Conservation (phyloP, 768 basidiomycete genomes). For the Collybia sp. region DNA sequence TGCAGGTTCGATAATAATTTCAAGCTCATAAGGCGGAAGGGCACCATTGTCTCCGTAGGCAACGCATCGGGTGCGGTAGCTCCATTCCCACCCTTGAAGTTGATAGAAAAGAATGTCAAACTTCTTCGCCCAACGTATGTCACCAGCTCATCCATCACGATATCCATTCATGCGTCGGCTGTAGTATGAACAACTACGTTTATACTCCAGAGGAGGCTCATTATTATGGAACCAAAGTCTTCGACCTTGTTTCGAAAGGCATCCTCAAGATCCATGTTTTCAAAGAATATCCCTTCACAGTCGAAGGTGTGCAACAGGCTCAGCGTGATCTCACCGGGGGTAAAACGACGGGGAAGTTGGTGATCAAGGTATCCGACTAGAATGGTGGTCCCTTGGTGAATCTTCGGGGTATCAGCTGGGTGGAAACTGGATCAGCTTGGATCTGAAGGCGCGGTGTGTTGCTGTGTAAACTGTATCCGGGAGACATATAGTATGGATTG, state of each 20-base stretch:
- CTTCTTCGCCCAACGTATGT: conserved; percentile 72
- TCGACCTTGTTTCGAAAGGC: conserved; percentile 52
- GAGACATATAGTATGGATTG: no score
- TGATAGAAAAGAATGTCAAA: conserved; percentile 80
- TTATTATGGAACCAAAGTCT: conserved; percentile 63
- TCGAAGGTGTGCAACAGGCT: conserved; percentile 70
- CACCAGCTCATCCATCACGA: background rate
- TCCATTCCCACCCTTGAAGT: conserved; percentile 68
- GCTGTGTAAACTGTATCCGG: no score
- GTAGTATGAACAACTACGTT: conserved; percentile 68
- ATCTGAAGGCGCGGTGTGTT: no score
- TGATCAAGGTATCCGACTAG: conserved; percentile 56
- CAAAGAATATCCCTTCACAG: conserved; percentile 80
- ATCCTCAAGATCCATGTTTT: conserved; percentile 62
- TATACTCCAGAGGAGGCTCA: conserved; percentile 69
- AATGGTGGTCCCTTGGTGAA: no score
- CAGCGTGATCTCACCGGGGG: conserved; percentile 77
- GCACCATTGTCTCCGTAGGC: conserved; percentile 85
- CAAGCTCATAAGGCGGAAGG: conserved; percentile 78
- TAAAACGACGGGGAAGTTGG: conserved; percentile 80
- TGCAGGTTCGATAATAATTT: conserved; percentile 75
- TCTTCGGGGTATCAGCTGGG: no score
- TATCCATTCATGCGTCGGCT: conserved; percentile 1
- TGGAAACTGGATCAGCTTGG: no score
- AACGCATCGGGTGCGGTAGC: conserved; percentile 87